These are phyloP conservation scores for Stachybotrys elegans DNA, from an alignment of 2,329 filamentous ascomycete species.

Conservation along the genomic window DNA sequence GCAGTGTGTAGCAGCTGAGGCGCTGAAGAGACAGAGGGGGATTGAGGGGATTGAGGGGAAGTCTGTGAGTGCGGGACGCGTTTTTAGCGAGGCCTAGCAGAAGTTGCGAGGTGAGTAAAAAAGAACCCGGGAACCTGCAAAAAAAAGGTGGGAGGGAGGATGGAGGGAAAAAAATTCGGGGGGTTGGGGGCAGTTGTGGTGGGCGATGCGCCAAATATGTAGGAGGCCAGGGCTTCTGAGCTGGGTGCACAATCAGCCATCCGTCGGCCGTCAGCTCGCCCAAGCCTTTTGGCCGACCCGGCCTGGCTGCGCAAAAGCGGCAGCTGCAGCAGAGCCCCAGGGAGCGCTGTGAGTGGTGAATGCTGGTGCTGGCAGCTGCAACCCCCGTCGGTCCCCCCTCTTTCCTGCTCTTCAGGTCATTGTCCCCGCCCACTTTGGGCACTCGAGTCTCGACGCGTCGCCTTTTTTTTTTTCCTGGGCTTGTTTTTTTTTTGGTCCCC, in stretches of 20 bases:
- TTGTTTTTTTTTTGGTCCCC: conserved; percentile 2
- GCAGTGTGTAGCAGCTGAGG: background rate
- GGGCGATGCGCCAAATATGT: conserved; percentile 31
- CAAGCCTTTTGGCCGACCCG: background rate
- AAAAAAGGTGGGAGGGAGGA: conserved; percentile 23
- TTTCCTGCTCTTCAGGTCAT: too few relatives aligned
- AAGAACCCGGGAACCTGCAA: conserved; percentile 18
- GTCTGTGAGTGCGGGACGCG: conserved; percentile 2
- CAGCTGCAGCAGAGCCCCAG: background rate
- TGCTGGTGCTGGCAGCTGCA: conserved; percentile 1
- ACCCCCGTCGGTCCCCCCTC: background rate
- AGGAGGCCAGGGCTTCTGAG: conserved; percentile 18
- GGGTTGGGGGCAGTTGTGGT: conserved; percentile 21
- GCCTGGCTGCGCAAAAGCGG: background rate
- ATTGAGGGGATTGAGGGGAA: background rate
- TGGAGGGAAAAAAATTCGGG: conserved; percentile 21
- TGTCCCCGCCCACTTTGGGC: too few relatives aligned
- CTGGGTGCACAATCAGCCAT: conserved; percentile 26
- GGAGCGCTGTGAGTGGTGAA: too few relatives aligned
- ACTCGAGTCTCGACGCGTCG: too few relatives aligned
- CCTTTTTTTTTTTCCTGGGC: conserved; percentile 1
- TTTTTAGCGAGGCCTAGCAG: too few relatives aligned
- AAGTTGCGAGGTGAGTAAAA: conserved; percentile 18
- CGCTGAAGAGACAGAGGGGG: background rate
- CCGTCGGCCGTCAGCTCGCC: background rate